Percentiles rank a stretch among this genome's conserved stretches.
Conservation (phyloP, 2,329 filamentous ascomycete genomes). For the Aspergillus uvarum region DNA sequence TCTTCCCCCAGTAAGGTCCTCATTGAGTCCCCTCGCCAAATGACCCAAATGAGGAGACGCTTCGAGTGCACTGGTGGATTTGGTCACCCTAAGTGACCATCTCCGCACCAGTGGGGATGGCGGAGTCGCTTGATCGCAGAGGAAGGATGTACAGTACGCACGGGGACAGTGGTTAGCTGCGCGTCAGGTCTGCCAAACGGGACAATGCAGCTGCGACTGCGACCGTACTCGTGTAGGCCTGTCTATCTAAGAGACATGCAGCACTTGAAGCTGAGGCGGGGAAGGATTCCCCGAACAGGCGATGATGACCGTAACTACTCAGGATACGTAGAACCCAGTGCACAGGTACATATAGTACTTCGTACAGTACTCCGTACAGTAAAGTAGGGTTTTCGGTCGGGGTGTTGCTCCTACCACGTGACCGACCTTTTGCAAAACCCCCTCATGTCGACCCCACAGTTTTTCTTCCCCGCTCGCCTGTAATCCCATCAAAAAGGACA, state of each 20-base stretch:
- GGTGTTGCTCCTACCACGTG: constrained; percentile 14
- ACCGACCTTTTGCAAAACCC: constrained; percentile 17
- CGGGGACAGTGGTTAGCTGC: not conserved
- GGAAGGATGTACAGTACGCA: not conserved
- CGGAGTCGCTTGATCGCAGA: constrained; percentile 5
- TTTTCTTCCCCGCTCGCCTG: constrained; percentile 40
- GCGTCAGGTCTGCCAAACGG: not conserved
- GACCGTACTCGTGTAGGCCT: not conserved
- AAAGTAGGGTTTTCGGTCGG: not conserved
- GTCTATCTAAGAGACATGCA: too few relatives aligned
- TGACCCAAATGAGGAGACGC: constrained; percentile 10
- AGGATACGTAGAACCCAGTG: too few relatives aligned
- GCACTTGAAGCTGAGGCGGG: not conserved
- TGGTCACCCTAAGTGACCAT: constrained; percentile 10
- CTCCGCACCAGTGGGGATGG: constrained; percentile 25
- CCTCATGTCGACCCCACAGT: constrained; percentile 37
- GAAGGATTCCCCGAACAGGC: not conserved
- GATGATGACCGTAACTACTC: too few relatives aligned
- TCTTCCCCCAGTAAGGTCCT: too few relatives aligned
- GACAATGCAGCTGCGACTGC: not conserved
- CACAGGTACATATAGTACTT: too few relatives aligned
- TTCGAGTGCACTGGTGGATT: not conserved
- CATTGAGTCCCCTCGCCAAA: too few relatives aligned
- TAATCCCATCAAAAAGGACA: constrained; percentile 23
- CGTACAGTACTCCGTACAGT: too few relatives aligned